Evolutionary conservation across 2,329 filamentous ascomycete genomes (phyloP), one percentile per base, ranked within the genome.

Genomic region (Dactylellina cionopaga): DNA sequence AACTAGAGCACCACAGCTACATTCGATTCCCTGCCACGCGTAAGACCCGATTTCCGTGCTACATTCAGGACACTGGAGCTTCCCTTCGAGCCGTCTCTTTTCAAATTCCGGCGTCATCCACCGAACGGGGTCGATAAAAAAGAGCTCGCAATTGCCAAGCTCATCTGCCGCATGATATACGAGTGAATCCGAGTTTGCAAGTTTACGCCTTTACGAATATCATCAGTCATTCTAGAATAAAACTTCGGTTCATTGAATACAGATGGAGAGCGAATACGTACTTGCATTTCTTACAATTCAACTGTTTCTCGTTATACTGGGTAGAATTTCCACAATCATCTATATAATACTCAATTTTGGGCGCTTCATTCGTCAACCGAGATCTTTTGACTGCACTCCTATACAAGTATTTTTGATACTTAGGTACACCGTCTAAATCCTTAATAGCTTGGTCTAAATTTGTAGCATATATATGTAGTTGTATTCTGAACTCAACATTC

Each of bases 51-150:
- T 87, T 56, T 92, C 92, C 43, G 90, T 88, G 47, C 86, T 87
- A 80, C 95, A 98, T 77, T 89, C 90, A 9, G 95, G 94, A 78
- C 95, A 98, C 68, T 88, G 86, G 29, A 99, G 83, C 7, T 93
- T 88, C 17, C 95, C 94, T 72, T 93, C 91, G 19, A 98, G 84
- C 74, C 89, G 87, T 27, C 92, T 92, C 77, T 90, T 86, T 77
- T 92, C 90, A 2, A 99, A 87, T 77, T 89, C 89, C 0, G 88
- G 83, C 3, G 91, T 88, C 95, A 98, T 98, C 95, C 95, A 98
- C 11, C 91, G 91, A 33, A 98, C 83, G 0, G 95, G 92, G 17
- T 78, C 97, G 92, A 75, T 98, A 81, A 80, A 97, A 98, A 79
- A 93, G 87, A 80, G 97, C 93, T 17, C 90, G 89, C 78, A 94